Evolutionary conservation across 148 eudicot species (phyloP).

Genomic region (Arctostaphylos glauca): DNA sequence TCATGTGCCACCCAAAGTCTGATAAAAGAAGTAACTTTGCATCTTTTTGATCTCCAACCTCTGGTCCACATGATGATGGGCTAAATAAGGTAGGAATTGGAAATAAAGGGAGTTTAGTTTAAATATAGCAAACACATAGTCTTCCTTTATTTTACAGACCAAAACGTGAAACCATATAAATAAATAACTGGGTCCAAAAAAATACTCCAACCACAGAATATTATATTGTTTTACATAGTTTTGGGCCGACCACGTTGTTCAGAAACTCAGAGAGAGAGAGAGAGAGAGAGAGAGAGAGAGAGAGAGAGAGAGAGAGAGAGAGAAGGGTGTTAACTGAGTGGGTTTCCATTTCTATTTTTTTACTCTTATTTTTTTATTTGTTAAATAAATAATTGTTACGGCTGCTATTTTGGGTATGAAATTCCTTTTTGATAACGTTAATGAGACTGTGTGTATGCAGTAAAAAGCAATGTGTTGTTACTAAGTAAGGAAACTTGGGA

Average conservation of each 20-base stretch:
- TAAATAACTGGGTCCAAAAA: background rate
- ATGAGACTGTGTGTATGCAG: background rate
- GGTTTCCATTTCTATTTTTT: background rate
- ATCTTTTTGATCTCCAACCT: background rate
- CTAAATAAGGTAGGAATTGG: constrained; percentile 1
- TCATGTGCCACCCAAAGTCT: background rate
- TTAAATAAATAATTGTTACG: background rate
- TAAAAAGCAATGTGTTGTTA: background rate
- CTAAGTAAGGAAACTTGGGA: constrained; percentile 9
- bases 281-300: too few species aligned
- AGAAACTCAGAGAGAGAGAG: background rate
- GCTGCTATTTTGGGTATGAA: background rate
- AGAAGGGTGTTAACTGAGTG: too few species aligned
- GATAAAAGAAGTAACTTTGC: background rate
- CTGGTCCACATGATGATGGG: background rate
- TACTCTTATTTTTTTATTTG: background rate
- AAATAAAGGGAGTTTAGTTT: background rate
- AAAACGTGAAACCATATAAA: background rate
- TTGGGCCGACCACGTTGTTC: constrained; percentile 8
- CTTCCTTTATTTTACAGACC: background rate
- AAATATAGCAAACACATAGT: background rate
- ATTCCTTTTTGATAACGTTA: background rate
- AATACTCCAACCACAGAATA: background rate
- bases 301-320: too few species aligned
- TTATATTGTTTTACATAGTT: background rate